A percentile compares a stretch with the other conserved stretches of the same genome.
phyloP scores from a whole-genome alignment of 2,329 filamentous ascomycete species.

The Penicillium freii region DNA sequence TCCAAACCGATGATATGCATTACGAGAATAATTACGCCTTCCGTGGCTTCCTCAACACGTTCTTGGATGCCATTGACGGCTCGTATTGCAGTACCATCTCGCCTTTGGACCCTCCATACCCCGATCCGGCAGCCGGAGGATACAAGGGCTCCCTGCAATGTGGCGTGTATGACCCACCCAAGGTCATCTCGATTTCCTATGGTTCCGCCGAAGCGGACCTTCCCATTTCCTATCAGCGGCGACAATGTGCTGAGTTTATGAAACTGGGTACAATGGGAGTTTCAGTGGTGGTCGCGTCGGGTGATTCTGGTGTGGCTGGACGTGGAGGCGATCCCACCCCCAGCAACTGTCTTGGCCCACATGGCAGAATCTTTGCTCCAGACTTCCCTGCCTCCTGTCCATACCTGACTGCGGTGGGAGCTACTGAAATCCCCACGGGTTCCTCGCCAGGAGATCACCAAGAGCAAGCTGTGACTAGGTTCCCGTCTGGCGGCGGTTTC shows the following conservation, averaged over 20 bases:
- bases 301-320: conserved; percentile 47
- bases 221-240: conserved; percentile 36
- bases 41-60: conserved; percentile 47
- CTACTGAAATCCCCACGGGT: conserved; percentile 37
- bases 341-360: conserved; percentile 35
- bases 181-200: conserved; percentile 40
- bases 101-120: conserved; percentile 45
- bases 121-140: conserved; percentile 38
- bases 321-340: conserved; percentile 29
- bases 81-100: conserved; percentile 50
- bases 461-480: conserved; percentile 39
- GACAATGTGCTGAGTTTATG: conserved; percentile 47
- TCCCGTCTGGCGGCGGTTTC: conserved; percentile 45
- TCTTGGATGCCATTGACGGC: conserved; percentile 50
- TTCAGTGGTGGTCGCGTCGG: conserved; percentile 47
- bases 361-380: conserved; percentile 38
- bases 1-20: conserved; percentile 46
- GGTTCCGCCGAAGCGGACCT: conserved; percentile 34
- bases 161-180: conserved; percentile 42
- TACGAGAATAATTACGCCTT: conserved; percentile 42
- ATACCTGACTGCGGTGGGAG: conserved; percentile 40
- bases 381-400: conserved; percentile 39
- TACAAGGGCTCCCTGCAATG: conserved; percentile 46
- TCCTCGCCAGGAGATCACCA: conserved; percentile 29
- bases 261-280: conserved; percentile 52